phyloP scores from a whole-genome alignment of 2,329 filamentous ascomycete genomes.

The Microthyrium microscopicum region DNA sequence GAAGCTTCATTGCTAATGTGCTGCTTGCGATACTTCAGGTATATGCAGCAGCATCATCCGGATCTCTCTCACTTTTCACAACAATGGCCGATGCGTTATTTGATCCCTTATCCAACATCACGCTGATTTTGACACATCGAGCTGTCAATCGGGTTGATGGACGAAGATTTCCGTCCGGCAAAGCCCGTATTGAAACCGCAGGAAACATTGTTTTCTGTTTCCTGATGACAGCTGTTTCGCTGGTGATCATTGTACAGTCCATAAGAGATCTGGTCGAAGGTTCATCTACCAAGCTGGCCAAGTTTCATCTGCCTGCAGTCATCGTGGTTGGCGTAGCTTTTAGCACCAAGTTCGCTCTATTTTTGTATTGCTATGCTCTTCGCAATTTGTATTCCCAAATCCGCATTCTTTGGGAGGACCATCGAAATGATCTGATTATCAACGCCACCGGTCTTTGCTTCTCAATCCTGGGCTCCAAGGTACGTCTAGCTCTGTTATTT shows the following conservation, averaged over 20 bases:
- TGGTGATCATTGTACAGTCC: slow-evolving; percentile 85
- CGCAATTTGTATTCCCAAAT: slow-evolving; percentile 86
- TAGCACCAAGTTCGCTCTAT: slow-evolving; percentile 63
- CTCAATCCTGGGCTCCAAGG: slow-evolving; percentile 4
- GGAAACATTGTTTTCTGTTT: slow-evolving; percentile 96
- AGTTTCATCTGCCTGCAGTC: slow-evolving; percentile 68
- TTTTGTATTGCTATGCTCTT: slow-evolving; percentile 82
- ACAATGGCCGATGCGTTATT: slow-evolving; percentile 95
- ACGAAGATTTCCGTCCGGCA: slow-evolving; percentile 75
- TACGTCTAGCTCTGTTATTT: slow-evolving; percentile 40
- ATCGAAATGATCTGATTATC: slow-evolving; percentile 93
- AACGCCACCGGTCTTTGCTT: slow-evolving; percentile 57
- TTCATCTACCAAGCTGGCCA: slow-evolving; percentile 23
- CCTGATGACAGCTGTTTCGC: slow-evolving; percentile 81
- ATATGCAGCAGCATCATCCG: slow-evolving; percentile 72
- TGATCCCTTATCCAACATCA: slow-evolving; percentile 78
- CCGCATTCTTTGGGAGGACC: slow-evolving; percentile 87
- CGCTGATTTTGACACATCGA: slow-evolving; percentile 70
- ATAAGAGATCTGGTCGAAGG: slow-evolving; percentile 48
- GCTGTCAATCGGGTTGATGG: slow-evolving; percentile 79
- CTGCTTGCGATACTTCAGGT: slow-evolving; percentile 65
- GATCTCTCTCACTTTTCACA: slow-evolving; percentile 89
- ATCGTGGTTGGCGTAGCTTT: slow-evolving; percentile 78
- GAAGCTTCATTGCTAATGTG: slow-evolving; percentile 64
- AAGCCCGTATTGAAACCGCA: slow-evolving; percentile 84